Evolutionary conservation across 179 eudicot genomes (phyloP).

Genomic region (Heliamphora pulchella): DNA sequence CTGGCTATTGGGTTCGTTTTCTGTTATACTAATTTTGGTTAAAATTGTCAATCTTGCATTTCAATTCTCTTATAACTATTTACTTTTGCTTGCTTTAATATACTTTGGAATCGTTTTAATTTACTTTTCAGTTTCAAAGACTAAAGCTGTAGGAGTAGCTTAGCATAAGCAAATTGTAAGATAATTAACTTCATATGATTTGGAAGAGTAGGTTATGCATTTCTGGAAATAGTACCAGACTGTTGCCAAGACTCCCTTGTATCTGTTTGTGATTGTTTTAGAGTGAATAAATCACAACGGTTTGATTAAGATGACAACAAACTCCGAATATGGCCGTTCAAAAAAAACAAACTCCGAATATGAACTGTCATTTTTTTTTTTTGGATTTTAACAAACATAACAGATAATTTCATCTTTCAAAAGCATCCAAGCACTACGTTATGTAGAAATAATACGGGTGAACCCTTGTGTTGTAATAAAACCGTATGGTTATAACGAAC

Average conservation of each 20-base stretch:
- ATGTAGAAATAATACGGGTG: neutral
- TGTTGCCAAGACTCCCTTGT: neutral
- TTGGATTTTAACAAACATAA: no score
- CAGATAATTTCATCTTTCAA: neutral
- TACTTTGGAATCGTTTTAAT: no score
- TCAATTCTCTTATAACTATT: neutral
- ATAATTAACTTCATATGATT: no score
- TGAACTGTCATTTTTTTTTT: no score
- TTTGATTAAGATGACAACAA: neutral
- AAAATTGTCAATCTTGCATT: neutral
- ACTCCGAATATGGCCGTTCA: neutral
- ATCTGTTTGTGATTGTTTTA: neutral
- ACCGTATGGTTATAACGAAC: neutral
- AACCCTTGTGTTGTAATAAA: neutral
- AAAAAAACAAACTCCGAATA: no score
- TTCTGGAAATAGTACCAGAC: neutral
- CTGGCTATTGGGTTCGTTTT: slow-evolving; percentile 63
- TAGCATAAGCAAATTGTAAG: neutral
- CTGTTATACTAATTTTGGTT: neutral
- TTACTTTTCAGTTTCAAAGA: neutral
- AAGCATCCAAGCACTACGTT: neutral
- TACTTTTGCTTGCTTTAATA: no score
- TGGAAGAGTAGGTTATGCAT: neutral
- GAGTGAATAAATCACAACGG: neutral
- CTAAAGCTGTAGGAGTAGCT: no score